A percentile compares a stretch with the other conserved stretches of the same genome.
Conservation (phyloP, 2,329 filamentous ascomycete genomes). For the Phoma herbarum region DNA sequence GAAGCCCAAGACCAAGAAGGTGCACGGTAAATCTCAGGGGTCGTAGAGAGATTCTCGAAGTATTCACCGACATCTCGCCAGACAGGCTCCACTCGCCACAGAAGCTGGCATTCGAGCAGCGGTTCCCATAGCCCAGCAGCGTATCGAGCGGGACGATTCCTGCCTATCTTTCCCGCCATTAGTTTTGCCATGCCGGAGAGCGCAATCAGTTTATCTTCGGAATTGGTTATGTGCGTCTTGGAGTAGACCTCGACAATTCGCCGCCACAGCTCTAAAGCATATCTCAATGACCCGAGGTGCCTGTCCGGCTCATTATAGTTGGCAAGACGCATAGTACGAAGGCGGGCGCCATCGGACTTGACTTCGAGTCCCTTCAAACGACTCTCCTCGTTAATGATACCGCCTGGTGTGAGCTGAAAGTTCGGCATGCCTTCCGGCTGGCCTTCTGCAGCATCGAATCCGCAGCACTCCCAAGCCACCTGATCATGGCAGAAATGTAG, state of each 20-base stretch:
- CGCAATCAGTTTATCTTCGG: slow-evolving; percentile 4
- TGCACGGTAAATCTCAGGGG: slow-evolving; percentile 5
- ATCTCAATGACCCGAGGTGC: too few relatives aligned
- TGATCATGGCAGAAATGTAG: slow-evolving; percentile 33
- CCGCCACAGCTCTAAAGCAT: slow-evolving; percentile 1
- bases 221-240: not conserved
- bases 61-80: not conserved
- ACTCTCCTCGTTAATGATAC: too few relatives aligned
- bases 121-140: not conserved
- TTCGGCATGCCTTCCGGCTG: too few relatives aligned
- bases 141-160: not conserved
- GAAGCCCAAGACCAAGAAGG: slow-evolving; percentile 39
- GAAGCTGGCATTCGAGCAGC: not conserved
- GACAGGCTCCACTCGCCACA: slow-evolving; percentile 2
- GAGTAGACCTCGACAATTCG: not conserved
- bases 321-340: too few relatives aligned
- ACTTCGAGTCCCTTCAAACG: too few relatives aligned
- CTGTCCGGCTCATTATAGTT: too few relatives aligned
- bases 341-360: too few relatives aligned
- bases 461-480: slow-evolving; percentile 34
- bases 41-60: not conserved
- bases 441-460: not conserved
- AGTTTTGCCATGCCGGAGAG: slow-evolving; percentile 1
- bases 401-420: too few relatives aligned
- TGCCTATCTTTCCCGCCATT: not conserved